These are phyloP conservation scores for Stachybotrys chlorohalonatus DNA, from an alignment of 2,329 filamentous ascomycete species.

Conservation along the genomic window DNA sequence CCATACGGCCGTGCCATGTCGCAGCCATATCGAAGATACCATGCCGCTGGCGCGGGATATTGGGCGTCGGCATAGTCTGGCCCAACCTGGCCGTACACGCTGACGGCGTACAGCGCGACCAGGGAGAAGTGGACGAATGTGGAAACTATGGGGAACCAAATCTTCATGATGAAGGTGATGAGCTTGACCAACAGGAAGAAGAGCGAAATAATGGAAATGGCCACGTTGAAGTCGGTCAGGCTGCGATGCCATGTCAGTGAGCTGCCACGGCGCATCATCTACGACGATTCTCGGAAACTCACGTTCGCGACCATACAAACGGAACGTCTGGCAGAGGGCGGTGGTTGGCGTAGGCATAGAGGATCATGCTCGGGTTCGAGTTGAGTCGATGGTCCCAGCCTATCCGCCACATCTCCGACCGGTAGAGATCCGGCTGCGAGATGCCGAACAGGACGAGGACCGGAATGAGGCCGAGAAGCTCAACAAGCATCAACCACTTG, in stretches of 20 bases:
- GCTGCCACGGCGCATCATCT: no score
- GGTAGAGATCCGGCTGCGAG: slow-evolving; percentile 63
- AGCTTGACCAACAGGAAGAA: slow-evolving; percentile 68
- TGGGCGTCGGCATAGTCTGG: slow-evolving; percentile 61
- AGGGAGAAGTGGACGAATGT: slow-evolving; percentile 48
- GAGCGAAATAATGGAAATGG: slow-evolving; percentile 65
- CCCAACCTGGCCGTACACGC: slow-evolving; percentile 61
- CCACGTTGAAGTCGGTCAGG: slow-evolving; percentile 66
- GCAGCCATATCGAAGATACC: slow-evolving; percentile 70
- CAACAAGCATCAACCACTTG: slow-evolving; percentile 55
- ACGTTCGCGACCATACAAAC: slow-evolving; percentile 67
- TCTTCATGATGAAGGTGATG: slow-evolving; percentile 60
- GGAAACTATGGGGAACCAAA: slow-evolving; percentile 59
- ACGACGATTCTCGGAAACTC: slow-evolving; percentile 25
- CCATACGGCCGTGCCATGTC: slow-evolving; percentile 44
- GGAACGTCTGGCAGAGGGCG: slow-evolving; percentile 51
- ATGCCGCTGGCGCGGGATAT: slow-evolving; percentile 54
- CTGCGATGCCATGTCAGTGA: slow-evolving; percentile 29
- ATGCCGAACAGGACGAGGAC: slow-evolving; percentile 64
- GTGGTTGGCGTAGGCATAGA: slow-evolving; percentile 69
- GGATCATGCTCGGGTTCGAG: slow-evolving; percentile 58
- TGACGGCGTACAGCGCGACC: slow-evolving; percentile 53
- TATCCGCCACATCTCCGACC: slow-evolving; percentile 63
- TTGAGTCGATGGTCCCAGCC: slow-evolving; percentile 65
- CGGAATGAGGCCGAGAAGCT: slow-evolving; percentile 57